Percentiles rank a stretch among this genome's conserved stretches.
These are phyloP conservation scores for Inonotus obliquus DNA, from an alignment of 1,284 basidiomycete species.

Conservation along the genomic window DNA sequence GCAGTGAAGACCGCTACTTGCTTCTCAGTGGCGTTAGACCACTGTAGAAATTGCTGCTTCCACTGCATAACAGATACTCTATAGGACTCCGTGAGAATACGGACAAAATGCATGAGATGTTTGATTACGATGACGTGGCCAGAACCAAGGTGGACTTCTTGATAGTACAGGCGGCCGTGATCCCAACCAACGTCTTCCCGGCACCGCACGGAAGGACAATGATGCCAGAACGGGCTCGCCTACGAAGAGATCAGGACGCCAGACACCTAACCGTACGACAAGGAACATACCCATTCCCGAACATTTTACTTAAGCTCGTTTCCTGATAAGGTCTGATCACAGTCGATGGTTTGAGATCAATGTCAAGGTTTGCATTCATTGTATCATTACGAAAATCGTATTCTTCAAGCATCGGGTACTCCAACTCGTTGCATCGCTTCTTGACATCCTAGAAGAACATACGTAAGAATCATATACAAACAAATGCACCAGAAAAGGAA, in stretches of 20 bases:
- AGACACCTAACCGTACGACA: conserved; percentile 8
- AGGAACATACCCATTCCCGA: conserved; percentile 81
- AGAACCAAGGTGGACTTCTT: conserved; percentile 99
- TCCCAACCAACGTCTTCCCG: conserved; percentile 97
- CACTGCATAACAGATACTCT: conserved; percentile 98
- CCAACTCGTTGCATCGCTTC: conserved; percentile 89
- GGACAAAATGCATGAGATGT: conserved; percentile 12
- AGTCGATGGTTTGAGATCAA: conserved; percentile 94
- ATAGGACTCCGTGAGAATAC: conserved; percentile 17
- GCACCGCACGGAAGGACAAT: conserved; percentile 99
- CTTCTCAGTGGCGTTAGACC: conserved; percentile 93
- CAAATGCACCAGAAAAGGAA: conserved; percentile 22
- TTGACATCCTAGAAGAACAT: conserved; percentile 68
- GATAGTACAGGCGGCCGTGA: conserved; percentile 98
- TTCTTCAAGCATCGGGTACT: conserved; percentile 95
- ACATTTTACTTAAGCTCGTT: conserved; percentile 97
- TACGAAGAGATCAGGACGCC: conserved; percentile 27
- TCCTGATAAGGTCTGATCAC: conserved; percentile 97
- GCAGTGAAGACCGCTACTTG: conserved; percentile 96
- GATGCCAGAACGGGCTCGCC: conserved; percentile 95
- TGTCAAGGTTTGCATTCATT: conserved; percentile 90
- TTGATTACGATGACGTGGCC: conserved; percentile 90
- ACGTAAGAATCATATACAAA: conserved; percentile 1
- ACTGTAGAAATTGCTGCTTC: conserved; percentile 95
- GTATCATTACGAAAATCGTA: conserved; percentile 98